Evolutionary conservation across 164 flowering plant genomes (phyloP), one percentile per base, ranked within the genome.

Genomic region (Vitis rotundifolia): DNA sequence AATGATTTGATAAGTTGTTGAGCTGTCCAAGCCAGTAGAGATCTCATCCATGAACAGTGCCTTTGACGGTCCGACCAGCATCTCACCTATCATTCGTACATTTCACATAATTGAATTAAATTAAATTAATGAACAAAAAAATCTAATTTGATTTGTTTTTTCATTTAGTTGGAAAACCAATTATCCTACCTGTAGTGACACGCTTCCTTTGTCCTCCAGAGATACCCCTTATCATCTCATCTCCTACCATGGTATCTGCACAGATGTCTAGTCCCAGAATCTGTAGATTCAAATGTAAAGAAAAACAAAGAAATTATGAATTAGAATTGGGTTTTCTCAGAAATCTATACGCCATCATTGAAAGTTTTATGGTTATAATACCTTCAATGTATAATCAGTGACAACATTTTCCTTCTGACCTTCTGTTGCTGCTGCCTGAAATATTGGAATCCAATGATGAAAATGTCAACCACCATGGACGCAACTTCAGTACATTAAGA

Each of bases 41-140:
- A 92, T 92, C 78, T 90, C 96, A 68, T 92, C 97, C 97, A 92
- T 92, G 75, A 92, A 87, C 53, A 92, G 71, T 7, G 84, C 89
- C 52, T 75, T 85, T 58, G 92, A 79, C 1, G 93, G 97, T 69
- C 93, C 95, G 28, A 90, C 95, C 56, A 92, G 71, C 93, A 90
- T 90, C 74, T 92, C 97, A 44, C 95, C 94, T 88, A 49, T 31
- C 9, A 16, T 19, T 49, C 1, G 8, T 37, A 37, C 7, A 37
- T 37, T 37, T 37, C 7, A 37, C 44, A 37, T 37, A 37, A 37
- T 37, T 37, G 44, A 37, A 37, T 6, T 3, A 3, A 37, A 37
- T 37, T 37, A 37, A 3, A 64, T 22, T 5, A 59, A 48, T 37
- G 44, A 37, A 37, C 44, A 31, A 37, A 37, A 37, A 1, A 37